Evolutionary conservation across 2,329 filamentous ascomycete genomes (phyloP), one percentile per base, ranked within the genome.

Genomic region (Mycosphaerelloides madeirae): DNA sequence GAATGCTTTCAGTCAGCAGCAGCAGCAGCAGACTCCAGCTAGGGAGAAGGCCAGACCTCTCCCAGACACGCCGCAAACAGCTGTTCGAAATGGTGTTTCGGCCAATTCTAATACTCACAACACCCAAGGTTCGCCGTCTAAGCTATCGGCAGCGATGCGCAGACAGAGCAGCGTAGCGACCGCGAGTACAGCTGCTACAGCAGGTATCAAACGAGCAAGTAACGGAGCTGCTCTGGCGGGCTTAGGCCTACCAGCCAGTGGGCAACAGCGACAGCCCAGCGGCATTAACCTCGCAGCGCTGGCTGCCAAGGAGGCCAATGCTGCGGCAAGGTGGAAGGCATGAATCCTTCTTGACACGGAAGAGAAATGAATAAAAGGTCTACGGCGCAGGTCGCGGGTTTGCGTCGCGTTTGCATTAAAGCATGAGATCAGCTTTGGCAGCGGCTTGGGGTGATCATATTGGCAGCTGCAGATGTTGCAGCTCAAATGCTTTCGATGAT

Each of bases 41-140:
- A 59, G 52, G 28, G 55, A 56, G 6, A 51, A 55, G 15, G 43
- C 44, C 6, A 38, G 58, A 38, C 54, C 56, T 6, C 33, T 62
- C 8, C 57, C 60, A 7, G 59, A 62, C 32, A 62, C 58, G 61
- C 69, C 68, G 0, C 61, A 71, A 48, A 65, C 68, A 5, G 65
- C 68, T 3, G 58, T 72, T 6, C 66, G 72, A 12, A 77, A 76
- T 42, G 69, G 69, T 37, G 66, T 69, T 47, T 69, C 71, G 36
- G 71, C 69, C 3, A 64, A 68, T 48, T 69, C 74, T 46, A 45
- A 29, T 35, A 18, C 35, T 7, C 36, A 29, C 34, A 31, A 50
- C 37, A 44, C 42, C 18, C 48, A 58, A 31, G 46, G 54, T 29
- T 53, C 52, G 31, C 52, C 60, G 19, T 47, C 54, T 6, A 58